Conservation (phyloP, 805 yeast genomes). For the Kodamaea hsintzibuensis region DNA sequence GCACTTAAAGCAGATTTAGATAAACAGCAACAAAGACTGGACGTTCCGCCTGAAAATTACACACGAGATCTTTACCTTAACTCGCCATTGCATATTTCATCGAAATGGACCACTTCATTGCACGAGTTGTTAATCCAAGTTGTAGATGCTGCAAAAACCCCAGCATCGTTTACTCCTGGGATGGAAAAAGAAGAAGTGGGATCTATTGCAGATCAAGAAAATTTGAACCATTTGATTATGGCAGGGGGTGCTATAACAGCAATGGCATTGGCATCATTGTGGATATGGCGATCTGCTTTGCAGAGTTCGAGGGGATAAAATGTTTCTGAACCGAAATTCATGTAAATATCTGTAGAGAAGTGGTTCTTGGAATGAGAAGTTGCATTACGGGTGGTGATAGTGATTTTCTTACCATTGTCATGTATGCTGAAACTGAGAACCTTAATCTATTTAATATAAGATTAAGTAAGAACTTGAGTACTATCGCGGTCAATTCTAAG, state of each 20-base stretch:
- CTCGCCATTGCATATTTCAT: slow-evolving; percentile 88
- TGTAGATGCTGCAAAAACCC: slow-evolving; percentile 84
- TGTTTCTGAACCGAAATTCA: not conserved
- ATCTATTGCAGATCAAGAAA: slow-evolving; percentile 40
- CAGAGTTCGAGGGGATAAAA: slow-evolving; percentile 20
- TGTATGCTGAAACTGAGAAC: too few species aligned
- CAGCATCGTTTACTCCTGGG: slow-evolving; percentile 77
- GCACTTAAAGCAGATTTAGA: slow-evolving; percentile 95
- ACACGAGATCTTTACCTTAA: slow-evolving; percentile 64
- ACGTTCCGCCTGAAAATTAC: slow-evolving; percentile 83
- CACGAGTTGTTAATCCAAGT: slow-evolving; percentile 82
- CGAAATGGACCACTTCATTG: slow-evolving; percentile 85
- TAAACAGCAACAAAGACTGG: slow-evolving; percentile 89
- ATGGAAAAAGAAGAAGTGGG: slow-evolving; percentile 62
- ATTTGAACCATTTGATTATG: slow-evolving; percentile 54
- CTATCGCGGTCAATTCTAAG: too few species aligned
- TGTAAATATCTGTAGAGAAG: too few species aligned
- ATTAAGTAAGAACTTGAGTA: too few species aligned
- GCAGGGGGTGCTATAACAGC: slow-evolving; percentile 73
- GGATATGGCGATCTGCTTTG: slow-evolving; percentile 61
- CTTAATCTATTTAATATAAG: too few species aligned
- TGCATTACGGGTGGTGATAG: too few species aligned
- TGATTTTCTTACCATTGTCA: too few species aligned
- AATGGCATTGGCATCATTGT: slow-evolving; percentile 59
- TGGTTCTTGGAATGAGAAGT: too few species aligned